Evolutionary conservation across 2,329 filamentous ascomycete species (phyloP), one percentile per base, ranked within the genome.

Genomic region (Pseudogymnoascus sp.): DNA sequence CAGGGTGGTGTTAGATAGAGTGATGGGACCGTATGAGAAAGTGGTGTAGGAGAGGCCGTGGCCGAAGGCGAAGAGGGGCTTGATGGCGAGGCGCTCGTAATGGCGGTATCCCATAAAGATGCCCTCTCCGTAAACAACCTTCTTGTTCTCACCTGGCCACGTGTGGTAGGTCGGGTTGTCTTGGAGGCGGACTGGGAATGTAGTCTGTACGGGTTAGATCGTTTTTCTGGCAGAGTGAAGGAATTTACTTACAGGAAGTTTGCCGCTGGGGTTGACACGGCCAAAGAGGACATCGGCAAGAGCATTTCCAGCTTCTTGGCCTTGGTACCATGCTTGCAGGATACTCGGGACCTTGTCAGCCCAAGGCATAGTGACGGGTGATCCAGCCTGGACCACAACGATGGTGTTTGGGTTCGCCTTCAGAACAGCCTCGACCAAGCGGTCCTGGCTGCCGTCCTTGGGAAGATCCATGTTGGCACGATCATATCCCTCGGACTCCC

Each of bases 401-500:
- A 89, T 79, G 0, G 87, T 90, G 17, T 79, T 79, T 2, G 85
- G 79, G 69, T 90, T 90, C 4, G 82, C 85, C 13, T 79, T 77
- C 15, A 85, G 76, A 0, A 90, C 79, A 1, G 84, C 84, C 58
- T 83, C 79, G 61, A 90, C 79, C 4, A 90, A 79, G 38, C 81
- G 80, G 69, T 90, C 86, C 68, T 86, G 83, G 71, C 76, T 82
- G 48, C 77, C 82, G 64, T 81, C 75, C 29, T 75, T 76, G 36
- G 84, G 84, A 4, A 87, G 75, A 65, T 84, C 81, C 81, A 86
- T 84, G 62, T 78, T 82, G 62, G 79, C 76, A 55, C 87, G 81
- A 70, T 90, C 87, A 64, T 88, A 88, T 1, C 87, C 87, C 72
- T 90, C 88, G 1, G 86, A 89, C 70, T 91, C 88, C 87, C 87